Conservation (phyloP, 345 rosid species). For the Lepidium didymum region DNA sequence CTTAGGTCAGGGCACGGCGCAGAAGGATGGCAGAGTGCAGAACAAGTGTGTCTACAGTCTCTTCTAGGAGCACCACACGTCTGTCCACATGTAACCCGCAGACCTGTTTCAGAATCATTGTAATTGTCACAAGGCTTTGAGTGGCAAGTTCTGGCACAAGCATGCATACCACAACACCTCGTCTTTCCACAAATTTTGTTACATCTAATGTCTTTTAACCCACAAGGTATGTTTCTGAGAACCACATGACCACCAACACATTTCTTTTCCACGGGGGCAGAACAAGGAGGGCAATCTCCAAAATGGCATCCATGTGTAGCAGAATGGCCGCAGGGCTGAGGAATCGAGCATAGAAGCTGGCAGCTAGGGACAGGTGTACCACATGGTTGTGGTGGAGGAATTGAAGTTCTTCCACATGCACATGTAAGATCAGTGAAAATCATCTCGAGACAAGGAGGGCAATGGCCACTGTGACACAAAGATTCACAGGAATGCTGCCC, state of each 20-base stretch:
- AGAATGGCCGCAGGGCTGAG: slow-evolving; percentile 83
- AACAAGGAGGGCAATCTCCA: slow-evolving; percentile 96
- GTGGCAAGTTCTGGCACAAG: slow-evolving; percentile 85
- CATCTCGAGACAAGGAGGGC: slow-evolving; percentile 89
- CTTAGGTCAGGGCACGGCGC: slow-evolving; percentile 76
- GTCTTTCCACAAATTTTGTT: slow-evolving; percentile 88
- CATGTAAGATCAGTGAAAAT: slow-evolving; percentile 84
- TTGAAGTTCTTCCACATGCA: slow-evolving; percentile 86
- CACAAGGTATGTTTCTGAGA: slow-evolving; percentile 94
- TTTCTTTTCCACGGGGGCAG: slow-evolving; percentile 82
- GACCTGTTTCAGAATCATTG: slow-evolving; percentile 32
- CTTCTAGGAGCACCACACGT: slow-evolving; percentile 88
- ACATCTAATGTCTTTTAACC: slow-evolving; percentile 87
- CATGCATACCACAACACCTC: slow-evolving; percentile 92
- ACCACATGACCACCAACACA: slow-evolving; percentile 93
- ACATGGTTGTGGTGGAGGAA: slow-evolving; percentile 95
- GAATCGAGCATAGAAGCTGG: slow-evolving; percentile 70
- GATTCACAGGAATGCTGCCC: slow-evolving; percentile 88
- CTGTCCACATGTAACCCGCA: slow-evolving; percentile 80
- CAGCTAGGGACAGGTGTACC: slow-evolving; percentile 89
- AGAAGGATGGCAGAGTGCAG: slow-evolving; percentile 77
- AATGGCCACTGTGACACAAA: slow-evolving; percentile 91
- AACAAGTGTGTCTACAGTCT: slow-evolving; percentile 87
- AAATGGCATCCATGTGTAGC: slow-evolving; percentile 94
- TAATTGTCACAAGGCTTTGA: slow-evolving; percentile 59